phyloP scores from a whole-genome alignment of 2,329 filamentous ascomycete genomes.

The Blumeria graminis region DNA sequence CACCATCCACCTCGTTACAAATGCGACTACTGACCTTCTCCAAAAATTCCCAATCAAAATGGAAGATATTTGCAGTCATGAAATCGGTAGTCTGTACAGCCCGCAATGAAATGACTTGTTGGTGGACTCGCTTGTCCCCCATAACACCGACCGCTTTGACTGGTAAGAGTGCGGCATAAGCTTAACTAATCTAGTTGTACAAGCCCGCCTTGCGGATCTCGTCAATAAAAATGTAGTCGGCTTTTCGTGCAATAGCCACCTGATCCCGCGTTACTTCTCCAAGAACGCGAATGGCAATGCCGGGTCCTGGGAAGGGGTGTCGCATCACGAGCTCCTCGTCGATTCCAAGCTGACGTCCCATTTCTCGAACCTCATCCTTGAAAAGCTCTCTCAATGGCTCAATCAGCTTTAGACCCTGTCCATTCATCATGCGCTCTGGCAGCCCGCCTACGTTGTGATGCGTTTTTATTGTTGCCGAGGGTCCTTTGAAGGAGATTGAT shows the following conservation, averaged over 20 bases:
- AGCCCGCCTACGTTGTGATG: constrained; percentile 49
- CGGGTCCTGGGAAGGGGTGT: constrained; percentile 54
- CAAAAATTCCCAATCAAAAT: constrained; percentile 36
- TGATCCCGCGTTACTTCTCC: constrained; percentile 64
- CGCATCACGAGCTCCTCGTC: constrained; percentile 53
- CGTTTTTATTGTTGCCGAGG: constrained; percentile 48
- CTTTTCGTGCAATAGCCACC: constrained; percentile 55
- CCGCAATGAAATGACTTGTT: constrained; percentile 34
- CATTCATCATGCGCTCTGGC: constrained; percentile 28
- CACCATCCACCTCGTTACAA: constrained; percentile 33
- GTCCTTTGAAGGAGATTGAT: constrained; percentile 47
- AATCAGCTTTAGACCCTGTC: constrained; percentile 37
- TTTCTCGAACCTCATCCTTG: constrained; percentile 56
- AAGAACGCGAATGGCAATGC: constrained; percentile 44
- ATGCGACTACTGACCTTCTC: constrained; percentile 41
- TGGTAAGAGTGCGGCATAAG: constrained; percentile 43
- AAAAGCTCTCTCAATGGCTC: constrained; percentile 61
- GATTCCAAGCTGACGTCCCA: constrained; percentile 48
- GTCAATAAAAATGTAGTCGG: constrained; percentile 55
- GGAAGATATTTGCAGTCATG: constrained; percentile 15
- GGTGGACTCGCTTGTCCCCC: constrained; percentile 43
- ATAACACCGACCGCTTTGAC: constrained; percentile 42
- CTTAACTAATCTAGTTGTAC: constrained; percentile 47
- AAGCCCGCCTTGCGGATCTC: constrained; percentile 50
- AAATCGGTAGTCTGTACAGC: constrained; percentile 32